A percentile compares a stretch with the other conserved stretches of the same genome.
Evolutionary conservation across 805 yeast genomes (phyloP).

Genomic region (Metschnikowia noctiluminum): DNA sequence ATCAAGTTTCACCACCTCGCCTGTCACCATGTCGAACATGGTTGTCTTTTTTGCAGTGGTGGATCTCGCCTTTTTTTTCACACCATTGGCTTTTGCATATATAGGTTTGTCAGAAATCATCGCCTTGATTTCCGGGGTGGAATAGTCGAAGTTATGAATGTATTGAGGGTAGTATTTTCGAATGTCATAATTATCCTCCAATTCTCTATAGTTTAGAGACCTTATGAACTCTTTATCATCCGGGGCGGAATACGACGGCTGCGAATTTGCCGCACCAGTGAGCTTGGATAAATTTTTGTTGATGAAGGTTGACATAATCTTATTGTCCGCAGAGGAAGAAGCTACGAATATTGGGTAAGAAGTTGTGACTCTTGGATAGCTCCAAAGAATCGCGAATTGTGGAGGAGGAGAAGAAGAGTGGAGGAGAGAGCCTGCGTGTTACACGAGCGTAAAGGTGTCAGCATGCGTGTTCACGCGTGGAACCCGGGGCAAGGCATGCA

Average conservation of each 20-base stretch:
- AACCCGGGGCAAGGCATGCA: too few species aligned
- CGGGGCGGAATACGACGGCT: not conserved
- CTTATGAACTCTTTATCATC: constrained; percentile 21
- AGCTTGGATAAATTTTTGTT: constrained; percentile 8
- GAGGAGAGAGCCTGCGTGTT: constrained; percentile 3
- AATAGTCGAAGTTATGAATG: constrained; percentile 34
- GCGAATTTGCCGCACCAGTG: not conserved
- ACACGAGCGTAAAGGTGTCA: not conserved
- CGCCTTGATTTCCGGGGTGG: constrained; percentile 36
- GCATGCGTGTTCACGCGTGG: too few species aligned
- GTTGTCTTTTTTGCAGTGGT: constrained; percentile 4
- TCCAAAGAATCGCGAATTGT: not conserved
- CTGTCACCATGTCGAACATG: constrained; percentile 11
- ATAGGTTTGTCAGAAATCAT: constrained; percentile 38
- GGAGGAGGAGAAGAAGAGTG: not conserved
- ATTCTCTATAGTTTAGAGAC: constrained; percentile 31
- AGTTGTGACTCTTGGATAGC: not conserved
- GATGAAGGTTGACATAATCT: constrained; percentile 9
- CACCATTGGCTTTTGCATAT: constrained; percentile 36
- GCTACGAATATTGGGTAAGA: not conserved
- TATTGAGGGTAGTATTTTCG: constrained; percentile 38
- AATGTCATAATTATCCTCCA: constrained; percentile 32
- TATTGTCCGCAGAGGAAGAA: not conserved
- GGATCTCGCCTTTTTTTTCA: constrained; percentile 9
- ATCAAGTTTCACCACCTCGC: constrained; percentile 1